Conservation (phyloP, 2,329 filamentous ascomycete genomes). For the Curvularia spicifera region DNA sequence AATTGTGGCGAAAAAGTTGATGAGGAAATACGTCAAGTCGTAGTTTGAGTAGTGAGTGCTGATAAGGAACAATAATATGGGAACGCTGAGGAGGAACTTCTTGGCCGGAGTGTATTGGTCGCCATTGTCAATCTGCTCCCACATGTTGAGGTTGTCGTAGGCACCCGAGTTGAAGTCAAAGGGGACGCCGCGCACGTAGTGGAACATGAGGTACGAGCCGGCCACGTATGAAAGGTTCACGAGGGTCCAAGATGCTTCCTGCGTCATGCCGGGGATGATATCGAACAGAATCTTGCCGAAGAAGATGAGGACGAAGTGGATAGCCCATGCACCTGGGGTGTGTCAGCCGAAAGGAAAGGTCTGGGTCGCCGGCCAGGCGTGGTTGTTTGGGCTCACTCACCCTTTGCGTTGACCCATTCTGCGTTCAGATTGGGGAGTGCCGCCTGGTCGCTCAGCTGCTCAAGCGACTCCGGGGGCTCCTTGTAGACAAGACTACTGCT, state of each 20-base stretch:
- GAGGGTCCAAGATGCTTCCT: conserved; percentile 98
- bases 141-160: conserved; percentile 99
- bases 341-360: conserved; percentile 17
- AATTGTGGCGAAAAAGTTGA: conserved; percentile 93
- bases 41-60: conserved; percentile 99
- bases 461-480: conserved; percentile 93
- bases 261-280: conserved; percentile 92
- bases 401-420: conserved; percentile 99
- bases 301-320: conserved; percentile 91
- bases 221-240: conserved; percentile 99
- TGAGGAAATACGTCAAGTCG: conserved; percentile 93
- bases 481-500: conserved; percentile 99
- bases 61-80: conserved; percentile 90
- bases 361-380: not conserved
- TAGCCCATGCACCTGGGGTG: conserved; percentile 86
- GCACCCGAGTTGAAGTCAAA: conserved; percentile 99
- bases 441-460: conserved; percentile 96
- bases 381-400: conserved; percentile 55
- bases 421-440: conserved; percentile 94
- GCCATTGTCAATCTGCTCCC: conserved; percentile 99
- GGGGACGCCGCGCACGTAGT: conserved; percentile 95
- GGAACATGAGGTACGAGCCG: conserved; percentile 99
- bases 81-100: conserved; percentile 95
- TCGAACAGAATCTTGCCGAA: conserved; percentile 96
- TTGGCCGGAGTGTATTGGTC: conserved; percentile 98